Percentiles rank a stretch among this genome's conserved stretches.
Conservation (phyloP, 1,284 basidiomycete species). For the Pseudozyma flocculosa region DNA sequence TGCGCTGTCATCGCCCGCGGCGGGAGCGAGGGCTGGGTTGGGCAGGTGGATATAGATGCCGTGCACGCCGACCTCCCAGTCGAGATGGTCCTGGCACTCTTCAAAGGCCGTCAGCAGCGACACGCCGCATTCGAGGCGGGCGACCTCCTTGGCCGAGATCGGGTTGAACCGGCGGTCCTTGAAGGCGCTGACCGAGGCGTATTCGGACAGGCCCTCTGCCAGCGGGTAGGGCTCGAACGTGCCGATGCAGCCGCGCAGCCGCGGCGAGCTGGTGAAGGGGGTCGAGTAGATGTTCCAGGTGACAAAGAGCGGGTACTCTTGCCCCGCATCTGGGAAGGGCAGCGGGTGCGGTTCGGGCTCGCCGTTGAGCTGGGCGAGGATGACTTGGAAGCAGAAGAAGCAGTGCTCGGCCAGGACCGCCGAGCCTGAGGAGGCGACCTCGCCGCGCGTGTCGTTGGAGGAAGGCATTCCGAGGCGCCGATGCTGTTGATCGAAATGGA, state of each 20-base stretch:
- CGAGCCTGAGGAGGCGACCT: slow-evolving; percentile 1
- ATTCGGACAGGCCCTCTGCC: slow-evolving; percentile 77
- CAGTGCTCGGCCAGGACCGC: slow-evolving; percentile 58
- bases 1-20: slow-evolving; percentile 14
- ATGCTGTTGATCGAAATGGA: too few relatives aligned
- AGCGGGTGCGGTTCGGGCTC: slow-evolving; percentile 6
- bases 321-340: slow-evolving; percentile 9
- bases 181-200: slow-evolving; percentile 70
- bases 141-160: slow-evolving; percentile 75
- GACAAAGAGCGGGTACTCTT: slow-evolving; percentile 78
- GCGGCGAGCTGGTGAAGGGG: slow-evolving; percentile 63
- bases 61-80: slow-evolving; percentile 88
- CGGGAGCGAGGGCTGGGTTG: slow-evolving; percentile 67
- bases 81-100: slow-evolving; percentile 77
- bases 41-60: slow-evolving; percentile 87
- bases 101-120: slow-evolving; percentile 92
- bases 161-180: slow-evolving; percentile 64
- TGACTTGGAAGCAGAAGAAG: slow-evolving; percentile 62
- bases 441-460: neutral
- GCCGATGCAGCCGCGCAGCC: slow-evolving; percentile 90
- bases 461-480: too few relatives aligned
- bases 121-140: slow-evolving; percentile 80
- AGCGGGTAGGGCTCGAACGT: slow-evolving; percentile 80
- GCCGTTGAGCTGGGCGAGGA: slow-evolving; percentile 58
- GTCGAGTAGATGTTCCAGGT: slow-evolving; percentile 80